Conservation (phyloP, 2,329 filamentous ascomycete genomes). For the Pseudocercospora pini-densiflorae region DNA sequence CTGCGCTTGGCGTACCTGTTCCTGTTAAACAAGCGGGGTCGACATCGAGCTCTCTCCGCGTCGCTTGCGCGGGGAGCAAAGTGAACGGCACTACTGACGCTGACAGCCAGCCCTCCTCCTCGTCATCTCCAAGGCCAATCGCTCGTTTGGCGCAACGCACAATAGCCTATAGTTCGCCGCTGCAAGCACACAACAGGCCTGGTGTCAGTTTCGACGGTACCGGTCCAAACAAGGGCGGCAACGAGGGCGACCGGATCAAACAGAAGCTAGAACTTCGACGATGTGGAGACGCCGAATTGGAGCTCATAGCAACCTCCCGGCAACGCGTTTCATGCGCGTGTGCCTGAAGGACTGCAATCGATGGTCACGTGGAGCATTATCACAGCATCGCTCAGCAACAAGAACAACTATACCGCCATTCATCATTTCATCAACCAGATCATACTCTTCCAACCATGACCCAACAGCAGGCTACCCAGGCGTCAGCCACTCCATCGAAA, state of each 20-base stretch:
- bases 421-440: not conserved
- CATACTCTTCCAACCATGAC: not conserved
- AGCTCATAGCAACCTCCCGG: not conserved
- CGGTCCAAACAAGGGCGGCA: not conserved
- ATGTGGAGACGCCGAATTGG: conserved; percentile 1
- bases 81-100: not conserved
- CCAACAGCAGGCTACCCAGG: not conserved
- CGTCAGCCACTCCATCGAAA: not conserved
- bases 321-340: not conserved
- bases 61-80: not conserved
- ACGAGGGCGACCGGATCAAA: not conserved
- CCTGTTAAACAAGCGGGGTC: not conserved
- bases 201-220: not conserved
- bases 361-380: not conserved
- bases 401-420: not conserved
- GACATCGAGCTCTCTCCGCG: not conserved
- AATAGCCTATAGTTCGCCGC: not conserved
- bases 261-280: not conserved
- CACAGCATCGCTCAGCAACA: not conserved
- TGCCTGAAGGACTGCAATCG: not conserved
- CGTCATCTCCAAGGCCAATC: not conserved
- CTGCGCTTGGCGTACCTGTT: no score
- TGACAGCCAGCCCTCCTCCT: not conserved
- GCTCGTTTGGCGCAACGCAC: not conserved
- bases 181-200: not conserved